A percentile compares a stretch with the other conserved stretches of the same genome.
These are phyloP conservation scores for Pseudogymnoascus sp. DNA, from an alignment of 2,329 filamentous ascomycete species.

Conservation along the genomic window DNA sequence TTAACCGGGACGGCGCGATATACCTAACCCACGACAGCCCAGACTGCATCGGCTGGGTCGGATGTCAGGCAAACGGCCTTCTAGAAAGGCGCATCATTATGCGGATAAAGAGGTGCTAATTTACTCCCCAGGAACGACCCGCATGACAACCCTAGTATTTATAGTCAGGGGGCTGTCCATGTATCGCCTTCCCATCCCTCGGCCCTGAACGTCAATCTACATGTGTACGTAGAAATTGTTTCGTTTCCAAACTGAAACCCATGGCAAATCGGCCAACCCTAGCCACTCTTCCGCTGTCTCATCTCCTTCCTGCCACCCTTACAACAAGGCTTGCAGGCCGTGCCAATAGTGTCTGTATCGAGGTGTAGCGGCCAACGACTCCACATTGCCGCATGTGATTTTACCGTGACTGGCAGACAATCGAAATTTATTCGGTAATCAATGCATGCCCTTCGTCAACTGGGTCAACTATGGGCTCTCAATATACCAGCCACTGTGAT, in stretches of 20 bases:
- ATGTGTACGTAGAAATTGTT: background rate
- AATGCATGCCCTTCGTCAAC: background rate
- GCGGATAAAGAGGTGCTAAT: background rate
- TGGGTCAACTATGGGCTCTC: background rate
- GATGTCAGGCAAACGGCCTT: slow-evolving; percentile 4
- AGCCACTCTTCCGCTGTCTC: background rate
- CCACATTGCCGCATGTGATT: slow-evolving; percentile 4
- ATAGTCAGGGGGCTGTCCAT: background rate
- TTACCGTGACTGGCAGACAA: background rate
- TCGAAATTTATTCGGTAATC: background rate
- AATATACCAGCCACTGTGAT: background rate
- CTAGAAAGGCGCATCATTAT: slow-evolving; percentile 1
- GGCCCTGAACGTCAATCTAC: background rate
- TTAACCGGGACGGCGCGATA: background rate
- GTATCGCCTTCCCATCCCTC: background rate
- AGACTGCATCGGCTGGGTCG: slow-evolving; percentile 4
- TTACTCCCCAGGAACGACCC: background rate
- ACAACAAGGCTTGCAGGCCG: background rate
- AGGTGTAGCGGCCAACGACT: background rate
- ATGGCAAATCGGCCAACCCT: background rate
- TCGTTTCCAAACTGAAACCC: slow-evolving; percentile 3
- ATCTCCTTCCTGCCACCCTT: background rate
- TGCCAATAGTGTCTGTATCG: background rate
- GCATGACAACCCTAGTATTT: slow-evolving; percentile 2
- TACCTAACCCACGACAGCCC: slow-evolving; percentile 6